Evolutionary conservation across 345 rosid genomes (phyloP), one percentile per base, ranked within the genome.

Genomic region (Ceriops tagal): DNA sequence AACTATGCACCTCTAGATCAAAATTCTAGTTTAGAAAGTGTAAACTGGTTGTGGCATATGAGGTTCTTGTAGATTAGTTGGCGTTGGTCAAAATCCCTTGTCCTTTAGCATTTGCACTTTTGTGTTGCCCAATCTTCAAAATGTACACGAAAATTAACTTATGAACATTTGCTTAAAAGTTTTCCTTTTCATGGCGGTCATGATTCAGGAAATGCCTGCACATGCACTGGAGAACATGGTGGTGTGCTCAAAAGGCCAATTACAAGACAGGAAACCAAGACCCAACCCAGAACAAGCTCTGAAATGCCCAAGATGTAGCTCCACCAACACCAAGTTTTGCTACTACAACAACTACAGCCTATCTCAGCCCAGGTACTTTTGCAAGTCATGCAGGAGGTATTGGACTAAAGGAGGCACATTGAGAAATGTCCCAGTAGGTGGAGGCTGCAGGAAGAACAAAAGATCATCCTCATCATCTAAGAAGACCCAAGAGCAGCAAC

Each of bases 271-370:
- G 77, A 89, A 87, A 69, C 79, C 88, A 58, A 83, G 78, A 67
- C 88, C 85, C 28, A 82, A 68, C 73, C 87, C 86, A 22, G 93
- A 85, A 66, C 89, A 85, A 75, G 85, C 87, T 10, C 86, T 81
- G 11, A 83, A 82, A 16, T 89, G 96, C 53, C 96, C 96, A 21
- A 80, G 96, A 68, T 89, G 96, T 67, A 90, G 87, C 58, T 89
- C 96, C 75, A 77, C 84, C 56, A 89, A 89, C 87, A 89, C 96
- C 76, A 89, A 89, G 75, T 89, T 89, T 77, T 89, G 96, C 80
- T 89, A 89, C 82, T 89, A 89, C 91, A 89, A 89, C 85, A 89
- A 89, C 86, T 89, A 89, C 82, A 89, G 92, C 72, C 89, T 87
- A 64, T 71, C 92, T 55, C 96, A 89, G 80, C 96, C 96, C 24